Evolutionary conservation across 345 rosid genomes (phyloP).

Genomic region (Eucalyptus paniculata): DNA sequence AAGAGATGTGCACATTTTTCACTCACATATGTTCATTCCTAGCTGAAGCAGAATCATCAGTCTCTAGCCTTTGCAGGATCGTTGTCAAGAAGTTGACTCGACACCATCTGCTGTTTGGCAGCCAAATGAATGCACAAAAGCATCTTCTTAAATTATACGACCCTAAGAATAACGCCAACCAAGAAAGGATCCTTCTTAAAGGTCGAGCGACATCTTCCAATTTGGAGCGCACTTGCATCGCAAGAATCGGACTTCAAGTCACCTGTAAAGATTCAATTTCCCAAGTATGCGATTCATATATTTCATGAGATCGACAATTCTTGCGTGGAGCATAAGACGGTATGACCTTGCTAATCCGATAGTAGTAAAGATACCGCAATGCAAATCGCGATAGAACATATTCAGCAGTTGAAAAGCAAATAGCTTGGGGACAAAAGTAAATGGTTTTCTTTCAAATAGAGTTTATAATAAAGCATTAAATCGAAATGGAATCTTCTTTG

Average conservation of each 20-base stretch:
- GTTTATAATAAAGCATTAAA: not conserved
- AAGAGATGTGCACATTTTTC: not conserved
- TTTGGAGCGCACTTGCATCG: not conserved
- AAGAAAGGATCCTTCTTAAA: not conserved
- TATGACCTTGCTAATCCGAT: not conserved
- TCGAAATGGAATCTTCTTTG: not conserved
- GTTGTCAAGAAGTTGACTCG: not conserved
- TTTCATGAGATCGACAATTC: not conserved
- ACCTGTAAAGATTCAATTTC: not conserved
- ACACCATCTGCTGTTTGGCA: not conserved
- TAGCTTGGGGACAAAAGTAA: not conserved
- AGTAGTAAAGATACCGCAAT: not conserved
- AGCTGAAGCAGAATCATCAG: not conserved
- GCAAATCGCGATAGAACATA: not conserved
- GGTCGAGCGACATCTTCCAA: not conserved
- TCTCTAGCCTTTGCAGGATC: not conserved
- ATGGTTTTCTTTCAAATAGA: not conserved
- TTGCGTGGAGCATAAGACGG: not conserved
- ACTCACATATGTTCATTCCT: not conserved
- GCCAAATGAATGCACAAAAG: not conserved
- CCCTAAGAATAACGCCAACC: not conserved
- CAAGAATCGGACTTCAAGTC: not conserved
- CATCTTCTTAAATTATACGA: not conserved
- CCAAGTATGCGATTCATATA: not conserved
- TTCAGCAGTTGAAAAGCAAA: not conserved